Evolutionary conservation across 139 green algal genomes (phyloP).

Genomic region (Coelastrella sp.): DNA sequence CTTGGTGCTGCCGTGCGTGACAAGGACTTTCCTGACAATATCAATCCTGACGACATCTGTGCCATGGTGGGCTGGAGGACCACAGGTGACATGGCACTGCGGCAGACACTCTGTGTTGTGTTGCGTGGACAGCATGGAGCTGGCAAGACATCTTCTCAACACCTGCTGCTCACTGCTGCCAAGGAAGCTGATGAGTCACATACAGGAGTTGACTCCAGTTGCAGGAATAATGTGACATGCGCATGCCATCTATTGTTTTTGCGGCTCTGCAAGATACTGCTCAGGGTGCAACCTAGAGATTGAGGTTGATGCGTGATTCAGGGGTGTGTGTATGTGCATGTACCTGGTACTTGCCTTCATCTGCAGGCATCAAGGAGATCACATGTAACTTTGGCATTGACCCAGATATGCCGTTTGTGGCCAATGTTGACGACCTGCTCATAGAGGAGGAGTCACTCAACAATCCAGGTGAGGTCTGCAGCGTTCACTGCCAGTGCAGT

Average conservation of each 20-base stretch:
- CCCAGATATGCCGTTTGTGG: conserved; percentile 16
- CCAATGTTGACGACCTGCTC: conserved; percentile 13
- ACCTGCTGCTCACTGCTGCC: too few species aligned
- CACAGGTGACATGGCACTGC: not conserved
- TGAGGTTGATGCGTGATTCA: too few species aligned
- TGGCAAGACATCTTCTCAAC: too few species aligned
- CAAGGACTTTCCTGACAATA: conserved; percentile 2
- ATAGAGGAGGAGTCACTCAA: conserved; percentile 21
- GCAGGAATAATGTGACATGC: too few species aligned
- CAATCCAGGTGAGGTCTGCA: conserved; percentile 3
- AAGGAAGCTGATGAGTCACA: too few species aligned
- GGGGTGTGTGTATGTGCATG: too few species aligned
- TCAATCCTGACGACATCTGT: conserved; percentile 11
- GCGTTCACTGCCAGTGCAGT: not conserved
- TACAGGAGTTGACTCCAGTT: too few species aligned
- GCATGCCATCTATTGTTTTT: too few species aligned
- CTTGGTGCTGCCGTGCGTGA: not conserved
- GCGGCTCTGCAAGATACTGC: too few species aligned
- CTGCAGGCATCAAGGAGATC: conserved; percentile 18
- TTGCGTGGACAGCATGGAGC: too few species aligned
- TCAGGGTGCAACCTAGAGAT: too few species aligned
- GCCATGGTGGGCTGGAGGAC: conserved; percentile 23
- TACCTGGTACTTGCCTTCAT: not conserved
- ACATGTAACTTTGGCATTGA: conserved; percentile 10
- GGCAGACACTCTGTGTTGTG: too few species aligned